Conservation (phyloP, 225 moss, liverwort and hornwort species). For the Marchantia paleacea region DNA sequence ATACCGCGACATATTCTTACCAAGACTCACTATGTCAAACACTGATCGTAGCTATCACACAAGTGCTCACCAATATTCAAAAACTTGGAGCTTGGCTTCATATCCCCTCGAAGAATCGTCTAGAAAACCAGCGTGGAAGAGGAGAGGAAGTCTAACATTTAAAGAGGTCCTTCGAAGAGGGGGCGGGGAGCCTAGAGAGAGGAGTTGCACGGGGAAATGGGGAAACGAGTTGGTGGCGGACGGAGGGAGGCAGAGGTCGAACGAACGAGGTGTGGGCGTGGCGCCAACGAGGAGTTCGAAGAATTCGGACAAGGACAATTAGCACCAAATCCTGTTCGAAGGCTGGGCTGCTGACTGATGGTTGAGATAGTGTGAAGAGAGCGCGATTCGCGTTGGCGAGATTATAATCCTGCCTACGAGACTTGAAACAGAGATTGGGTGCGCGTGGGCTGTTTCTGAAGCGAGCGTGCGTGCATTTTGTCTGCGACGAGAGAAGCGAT, state of each 20-base stretch:
- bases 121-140: too few relatives aligned
- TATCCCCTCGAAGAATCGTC: too few relatives aligned
- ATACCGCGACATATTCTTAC: too few relatives aligned
- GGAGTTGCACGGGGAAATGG: not conserved
- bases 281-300: conserved; percentile 13
- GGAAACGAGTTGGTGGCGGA: not conserved
- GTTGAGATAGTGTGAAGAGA: not conserved
- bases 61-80: too few relatives aligned
- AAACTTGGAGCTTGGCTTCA: too few relatives aligned
- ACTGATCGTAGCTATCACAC: too few relatives aligned
- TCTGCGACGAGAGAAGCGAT: not conserved
- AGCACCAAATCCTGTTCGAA: conserved; percentile 9
- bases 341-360: not conserved
- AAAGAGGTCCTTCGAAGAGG: too few relatives aligned
- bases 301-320: conserved; percentile 5
- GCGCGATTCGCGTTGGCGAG: not conserved
- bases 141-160: too few relatives aligned
- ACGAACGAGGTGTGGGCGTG: conserved; percentile 4
- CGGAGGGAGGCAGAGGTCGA: not conserved
- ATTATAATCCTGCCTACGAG: too few relatives aligned
- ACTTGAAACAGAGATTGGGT: not conserved
- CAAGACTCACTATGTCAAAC: too few relatives aligned
- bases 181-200: not conserved
- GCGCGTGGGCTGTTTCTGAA: not conserved
- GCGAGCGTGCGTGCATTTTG: not conserved